Base-by-base conservation (phyloP, 257 asterid genomes). In the Eucommia ulmoides region DNA sequence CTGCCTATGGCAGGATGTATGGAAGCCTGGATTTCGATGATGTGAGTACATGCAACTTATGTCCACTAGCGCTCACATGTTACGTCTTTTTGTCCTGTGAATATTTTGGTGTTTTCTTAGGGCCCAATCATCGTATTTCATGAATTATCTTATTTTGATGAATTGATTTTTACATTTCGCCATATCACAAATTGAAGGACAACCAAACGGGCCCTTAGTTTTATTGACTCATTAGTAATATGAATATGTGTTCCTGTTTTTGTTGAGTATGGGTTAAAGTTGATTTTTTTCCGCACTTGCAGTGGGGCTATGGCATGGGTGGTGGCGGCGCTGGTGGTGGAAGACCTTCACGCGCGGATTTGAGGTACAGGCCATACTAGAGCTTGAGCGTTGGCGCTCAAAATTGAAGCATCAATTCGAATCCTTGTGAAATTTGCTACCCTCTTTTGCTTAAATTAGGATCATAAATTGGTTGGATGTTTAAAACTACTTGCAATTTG, bases 301-400 rank as follows among this genome's bases (percentile, higher is more conserved):
- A 91, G 97, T 86, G 97, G 99, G 93, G 99, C 51, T 86, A 83
- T 48, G 93, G 94, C 23, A 79, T 77, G 42, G 38, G 38, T 5
- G 38, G 84, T 56, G 77, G 76, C n/a, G n/a, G n/a, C n/a, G n/a
- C n/a, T n/a, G 38, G 38, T 5, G 38, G 84, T 56, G 77, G 76
- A 20, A 81, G 99, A 62, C 83, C 97, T 54, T 65, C 95, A 15
- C 88, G 97, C 20, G 52, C 93, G 26, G 95, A 86, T 75, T 50
- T 71, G 69, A 75, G 99, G 65, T 91, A 81, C 49, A 66, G 97
- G 67, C 99, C 97, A 22, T 88, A 88, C 63, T 88, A 68, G 38
- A 29, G 12, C 12, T 29, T n/a, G n/a, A n/a, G n/a, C n/a, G n/a
- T n/a, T n/a, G n/a, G n/a, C n/a, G n/a, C n/a, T n/a, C n/a, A n/a